Evolutionary conservation across 768 basidiomycete species (phyloP), one percentile per base, ranked within the genome.

Genomic region (Pisolithus tinctorius): DNA sequence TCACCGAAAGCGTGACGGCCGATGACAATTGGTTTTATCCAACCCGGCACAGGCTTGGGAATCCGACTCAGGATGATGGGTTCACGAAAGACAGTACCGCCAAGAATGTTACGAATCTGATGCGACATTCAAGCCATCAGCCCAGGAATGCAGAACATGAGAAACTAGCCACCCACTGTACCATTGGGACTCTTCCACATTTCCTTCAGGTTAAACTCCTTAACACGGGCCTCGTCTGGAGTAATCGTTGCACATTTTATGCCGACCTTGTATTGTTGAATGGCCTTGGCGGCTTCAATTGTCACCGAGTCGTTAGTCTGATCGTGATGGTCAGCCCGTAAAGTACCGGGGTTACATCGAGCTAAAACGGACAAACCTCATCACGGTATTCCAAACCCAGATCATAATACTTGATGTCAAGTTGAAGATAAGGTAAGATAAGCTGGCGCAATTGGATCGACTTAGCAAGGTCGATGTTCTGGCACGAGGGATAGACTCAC

Each of bases 221-320:
- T 73, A 44, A 97, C 93, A 52, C 94, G 86, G 23, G 84, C 92
- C 67, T 98, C 95, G 65, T 99, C 96, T 6, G 96, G 96, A 1
- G 96, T 99, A 72, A 98, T 98, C 42, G 95, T 98, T 38, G 94
- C 95, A 73, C 95, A 99, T 71, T 99, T 99, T 74, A 98, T 93
- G 56, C 95, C 96, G 57, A 99, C 96, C 56, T 85, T 85, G 80
- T 96, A 83, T 70, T 96, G 79, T 51, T 88, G 77, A 66, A 97
- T 97, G 51, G 96, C 96, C 59, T 97, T 83, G 16, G 95, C 94
- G 26, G 93, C 87, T 10, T 97, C 93, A 54, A 91, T 67, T 5
- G 96, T 99, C 31, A 99, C 85, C 70, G 86, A 74, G 72, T 99
- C 96, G 60, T 93, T 83, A 17, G 96, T 98, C 89, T 94, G 53